These are phyloP conservation scores for Nicotiana noctiflora DNA, from an alignment of 257 asterid genomes.

Conservation along the genomic window DNA sequence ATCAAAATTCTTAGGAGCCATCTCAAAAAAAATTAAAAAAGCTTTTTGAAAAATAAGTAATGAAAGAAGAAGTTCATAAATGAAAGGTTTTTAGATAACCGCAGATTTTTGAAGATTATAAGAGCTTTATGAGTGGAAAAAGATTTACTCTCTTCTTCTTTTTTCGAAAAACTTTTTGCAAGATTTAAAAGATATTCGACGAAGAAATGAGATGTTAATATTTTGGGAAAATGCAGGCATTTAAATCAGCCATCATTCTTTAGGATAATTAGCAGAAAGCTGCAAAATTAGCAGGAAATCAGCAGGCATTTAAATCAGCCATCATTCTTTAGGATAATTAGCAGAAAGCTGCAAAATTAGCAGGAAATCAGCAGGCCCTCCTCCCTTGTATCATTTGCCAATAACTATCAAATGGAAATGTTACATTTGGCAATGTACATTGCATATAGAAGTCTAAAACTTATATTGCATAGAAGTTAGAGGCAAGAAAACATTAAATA, in stretches of 20 bases:
- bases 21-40: background rate
- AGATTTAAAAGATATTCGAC: background rate
- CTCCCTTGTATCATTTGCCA: background rate
- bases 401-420: background rate
- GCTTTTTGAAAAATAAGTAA: background rate
- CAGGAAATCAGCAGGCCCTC: background rate
- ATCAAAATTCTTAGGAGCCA: background rate
- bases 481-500: constrained; percentile 4
- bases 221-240: background rate
- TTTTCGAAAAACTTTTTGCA: background rate
- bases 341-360: background rate
- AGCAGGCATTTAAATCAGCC: background rate
- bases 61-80: background rate
- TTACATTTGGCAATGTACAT: background rate
- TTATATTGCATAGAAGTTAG: background rate
- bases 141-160: background rate
- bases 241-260: background rate
- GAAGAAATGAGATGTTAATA: background rate
- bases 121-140: background rate
- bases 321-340: background rate
- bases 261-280: background rate
- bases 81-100: background rate
- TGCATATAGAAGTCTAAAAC: background rate
- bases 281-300: too few species aligned
- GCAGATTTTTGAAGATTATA: background rate